Conservation (phyloP, 345 rosid species). For the Ceriops decandra region DNA sequence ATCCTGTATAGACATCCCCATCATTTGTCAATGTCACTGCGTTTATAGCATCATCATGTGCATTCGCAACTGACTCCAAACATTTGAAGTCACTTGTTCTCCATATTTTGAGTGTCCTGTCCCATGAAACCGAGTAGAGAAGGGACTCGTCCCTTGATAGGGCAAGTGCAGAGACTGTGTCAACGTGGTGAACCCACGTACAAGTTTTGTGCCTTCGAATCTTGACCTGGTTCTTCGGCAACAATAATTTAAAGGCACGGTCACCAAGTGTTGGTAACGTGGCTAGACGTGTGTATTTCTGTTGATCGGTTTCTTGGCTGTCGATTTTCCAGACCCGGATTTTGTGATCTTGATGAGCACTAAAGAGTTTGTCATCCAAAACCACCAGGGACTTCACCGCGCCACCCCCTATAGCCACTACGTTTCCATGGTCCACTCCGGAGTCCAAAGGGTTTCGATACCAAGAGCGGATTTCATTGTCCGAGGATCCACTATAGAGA, state of each 20-base stretch:
- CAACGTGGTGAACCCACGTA: constrained; percentile 89
- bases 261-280: constrained; percentile 83
- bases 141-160: constrained; percentile 59
- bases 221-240: constrained; percentile 62
- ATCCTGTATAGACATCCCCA: constrained; percentile 77
- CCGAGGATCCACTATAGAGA: constrained; percentile 67
- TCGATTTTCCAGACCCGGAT: constrained; percentile 87
- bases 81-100: constrained; percentile 77
- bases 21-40: constrained; percentile 54
- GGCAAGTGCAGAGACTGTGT: constrained; percentile 75
- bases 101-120: constrained; percentile 84
- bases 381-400: constrained; percentile 76
- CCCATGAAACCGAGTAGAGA: constrained; percentile 95
- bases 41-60: constrained; percentile 88
- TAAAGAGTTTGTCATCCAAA: constrained; percentile 64
- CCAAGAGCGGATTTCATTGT: constrained; percentile 65
- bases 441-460: constrained; percentile 35
- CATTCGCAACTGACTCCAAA: constrained; percentile 66
- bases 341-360: constrained; percentile 93
- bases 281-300: constrained; percentile 56
- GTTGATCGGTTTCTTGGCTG: constrained; percentile 34
- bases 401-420: constrained; percentile 52
- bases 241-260: constrained; percentile 51
- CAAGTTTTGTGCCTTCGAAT: constrained; percentile 69
- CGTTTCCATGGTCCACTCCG: constrained; percentile 21